Evolutionary conservation across 306 rosid genomes (phyloP).

Genomic region (Glycine soja): DNA sequence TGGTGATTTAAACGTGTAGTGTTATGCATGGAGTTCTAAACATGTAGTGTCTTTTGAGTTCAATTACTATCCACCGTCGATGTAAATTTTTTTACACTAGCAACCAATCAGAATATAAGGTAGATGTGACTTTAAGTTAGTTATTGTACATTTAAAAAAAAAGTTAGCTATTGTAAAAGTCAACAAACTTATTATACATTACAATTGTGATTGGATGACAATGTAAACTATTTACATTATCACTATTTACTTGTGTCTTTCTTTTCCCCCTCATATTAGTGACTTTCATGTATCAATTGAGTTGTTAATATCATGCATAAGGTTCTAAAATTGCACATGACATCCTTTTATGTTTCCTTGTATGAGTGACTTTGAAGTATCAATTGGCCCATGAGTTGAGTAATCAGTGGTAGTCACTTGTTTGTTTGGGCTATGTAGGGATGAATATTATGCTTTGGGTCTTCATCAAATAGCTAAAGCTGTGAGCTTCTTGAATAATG

Average conservation of each 20-base stretch:
- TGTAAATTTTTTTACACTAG: neutral
- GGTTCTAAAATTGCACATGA: neutral
- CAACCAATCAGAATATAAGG: neutral
- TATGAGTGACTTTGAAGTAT: conserved; percentile 1
- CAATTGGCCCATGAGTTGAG: conserved; percentile 17
- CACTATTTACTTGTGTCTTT: neutral
- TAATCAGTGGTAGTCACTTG: neutral
- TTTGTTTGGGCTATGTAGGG: conserved; percentile 60
- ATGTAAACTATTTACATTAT: neutral
- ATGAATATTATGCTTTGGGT: conserved; percentile 98
- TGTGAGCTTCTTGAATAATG: conserved; percentile 97
- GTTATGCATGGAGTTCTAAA: neutral
- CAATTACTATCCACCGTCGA: neutral
- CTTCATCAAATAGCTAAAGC: conserved; percentile 94
- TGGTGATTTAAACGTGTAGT: neutral
- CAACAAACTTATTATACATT: neutral
- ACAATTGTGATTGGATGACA: neutral
- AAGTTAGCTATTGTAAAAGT: neutral
- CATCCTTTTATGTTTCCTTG: neutral
- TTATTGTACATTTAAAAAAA: neutral
- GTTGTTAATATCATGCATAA: neutral
- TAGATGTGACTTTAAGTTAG: neutral
- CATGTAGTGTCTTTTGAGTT: neutral
- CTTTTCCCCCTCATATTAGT: neutral
- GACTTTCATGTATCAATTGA: conserved; percentile 49